Base-by-base conservation (phyloP, 2,329 filamentous ascomycete genomes). In the Cercospora berteroae region DNA sequence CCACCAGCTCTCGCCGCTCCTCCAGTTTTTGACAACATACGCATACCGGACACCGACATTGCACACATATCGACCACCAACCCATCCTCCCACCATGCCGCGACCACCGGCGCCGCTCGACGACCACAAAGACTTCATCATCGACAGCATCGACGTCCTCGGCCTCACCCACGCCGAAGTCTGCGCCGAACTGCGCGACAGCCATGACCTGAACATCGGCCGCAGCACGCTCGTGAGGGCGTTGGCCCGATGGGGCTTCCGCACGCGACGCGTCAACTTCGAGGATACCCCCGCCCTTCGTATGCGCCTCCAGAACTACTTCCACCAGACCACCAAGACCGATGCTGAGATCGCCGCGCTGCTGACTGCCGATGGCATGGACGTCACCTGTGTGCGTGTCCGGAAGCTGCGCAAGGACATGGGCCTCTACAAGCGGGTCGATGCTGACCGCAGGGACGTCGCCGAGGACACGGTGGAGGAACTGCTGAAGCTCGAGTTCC, bases 341-440 rank as follows among this genome's bases (percentile, higher is more conserved):
- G 65, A 67, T 50, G 48, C 20, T 13, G 61, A 67, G 33, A 63
- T 63, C 20, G 55, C 65, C 9, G 36, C 31, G 4, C 9, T 27
- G 20, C 39, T 64, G 42, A 56, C 62, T 18, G 50, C 60, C 18
- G 60, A 67, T 9, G 65, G 65, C 23, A 29, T 60, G 39, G 61
- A 67, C 25, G 29, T 67, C 16, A 56, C 31, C 5, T 25, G 56
- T 2, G 33, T 20, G 16, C 65, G 65, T 12, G 55, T 67, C 10
- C 39, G 27, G 27, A 67, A 63, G 27, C 36, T 64, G 56, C 61
- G 65, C 55, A 67, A 67, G 44, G 56, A 67, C n/a, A 67, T 67
- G 65, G 65, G 61, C 10, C 39, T 67, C 31, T 67, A 64, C 61
- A 67, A 67, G 61, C 44, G 61, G 23, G 57, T 59, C 16, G 61